phyloP scores from a whole-genome alignment of 345 rosid species.

The Bruguiera gymnorhiza region DNA sequence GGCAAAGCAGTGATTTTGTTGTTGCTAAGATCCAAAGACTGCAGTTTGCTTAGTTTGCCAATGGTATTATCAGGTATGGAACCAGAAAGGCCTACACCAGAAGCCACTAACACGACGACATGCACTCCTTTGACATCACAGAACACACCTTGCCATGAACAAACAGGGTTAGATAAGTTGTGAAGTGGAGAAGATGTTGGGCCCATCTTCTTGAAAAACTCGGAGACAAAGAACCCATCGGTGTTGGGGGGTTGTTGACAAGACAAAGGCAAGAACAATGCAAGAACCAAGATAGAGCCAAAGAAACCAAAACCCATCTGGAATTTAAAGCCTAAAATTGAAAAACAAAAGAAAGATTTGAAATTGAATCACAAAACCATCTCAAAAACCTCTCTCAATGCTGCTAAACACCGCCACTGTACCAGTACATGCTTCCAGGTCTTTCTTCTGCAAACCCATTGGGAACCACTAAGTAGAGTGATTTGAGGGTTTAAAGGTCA shows the following conservation, averaged over 20 bases:
- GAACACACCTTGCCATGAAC: slow-evolving; percentile 68
- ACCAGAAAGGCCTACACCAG: slow-evolving; percentile 69
- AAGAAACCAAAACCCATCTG: slow-evolving; percentile 61
- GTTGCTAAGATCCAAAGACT: slow-evolving; percentile 72
- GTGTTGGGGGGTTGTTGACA: slow-evolving; percentile 87
- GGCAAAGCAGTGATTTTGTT: slow-evolving; percentile 78
- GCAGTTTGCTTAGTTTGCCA: slow-evolving; percentile 81
- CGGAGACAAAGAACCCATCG: slow-evolving; percentile 73
- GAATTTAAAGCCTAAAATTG: slow-evolving; percentile 15
- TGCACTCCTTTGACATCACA: slow-evolving; percentile 55
- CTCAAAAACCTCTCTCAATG: slow-evolving; percentile 11
- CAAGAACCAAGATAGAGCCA: slow-evolving; percentile 49
- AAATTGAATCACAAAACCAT: slow-evolving; percentile 12
- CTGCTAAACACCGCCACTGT: too few species aligned
- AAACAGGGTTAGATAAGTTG: slow-evolving; percentile 54
- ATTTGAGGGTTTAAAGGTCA: background rate
- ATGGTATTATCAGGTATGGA: slow-evolving; percentile 74
- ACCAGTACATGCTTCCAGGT: background rate
- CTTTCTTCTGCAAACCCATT: slow-evolving; percentile 19
- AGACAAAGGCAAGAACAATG: slow-evolving; percentile 47
- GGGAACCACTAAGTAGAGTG: background rate
- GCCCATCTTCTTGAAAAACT: slow-evolving; percentile 64
- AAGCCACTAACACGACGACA: slow-evolving; percentile 48
- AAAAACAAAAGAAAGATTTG: slow-evolving; percentile 13
- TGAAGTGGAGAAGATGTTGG: slow-evolving; percentile 32